These are phyloP conservation scores for Aegilops bicornis DNA, from an alignment of 176 grass and related monocot genomes.

Conservation along the genomic window DNA sequence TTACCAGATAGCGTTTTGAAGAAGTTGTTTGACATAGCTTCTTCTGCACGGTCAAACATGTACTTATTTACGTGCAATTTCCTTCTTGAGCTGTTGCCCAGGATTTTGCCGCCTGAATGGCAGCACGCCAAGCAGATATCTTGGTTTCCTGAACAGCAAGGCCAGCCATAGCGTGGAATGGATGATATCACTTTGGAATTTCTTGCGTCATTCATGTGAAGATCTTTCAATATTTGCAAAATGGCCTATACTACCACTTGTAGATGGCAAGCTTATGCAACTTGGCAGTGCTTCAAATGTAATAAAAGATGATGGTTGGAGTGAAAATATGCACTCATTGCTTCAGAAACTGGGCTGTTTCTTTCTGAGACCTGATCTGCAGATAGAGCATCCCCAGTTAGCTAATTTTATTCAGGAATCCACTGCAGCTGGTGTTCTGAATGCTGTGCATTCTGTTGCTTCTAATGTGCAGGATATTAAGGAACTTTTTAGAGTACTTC, in stretches of 20 bases:
- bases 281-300: conserved; percentile 85
- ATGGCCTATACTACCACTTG: conserved; percentile 90
- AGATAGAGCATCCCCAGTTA: conserved; percentile 83
- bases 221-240: conserved; percentile 83
- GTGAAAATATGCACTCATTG: conserved; percentile 88
- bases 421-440: conserved; percentile 82
- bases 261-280: conserved; percentile 70
- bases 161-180: conserved; percentile 85
- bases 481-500: conserved; percentile 58
- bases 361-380: conserved; percentile 73
- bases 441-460: conserved; percentile 74
- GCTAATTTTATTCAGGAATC: conserved; percentile 79
- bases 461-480: conserved; percentile 55
- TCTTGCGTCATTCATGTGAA: conserved; percentile 67
- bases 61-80: conserved; percentile 71
- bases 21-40: conserved; percentile 77
- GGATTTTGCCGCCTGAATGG: conserved; percentile 94
- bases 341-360: conserved; percentile 87
- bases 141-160: conserved; percentile 76
- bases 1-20: conserved; percentile 71
- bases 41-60: conserved; percentile 64
- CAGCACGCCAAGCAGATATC: conserved; percentile 66
- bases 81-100: conserved; percentile 80
- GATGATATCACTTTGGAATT: conserved; percentile 84
- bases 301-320: conserved; percentile 92